Conservation (phyloP, 257 asterid species). For the Euphrasia confusa region DNA sequence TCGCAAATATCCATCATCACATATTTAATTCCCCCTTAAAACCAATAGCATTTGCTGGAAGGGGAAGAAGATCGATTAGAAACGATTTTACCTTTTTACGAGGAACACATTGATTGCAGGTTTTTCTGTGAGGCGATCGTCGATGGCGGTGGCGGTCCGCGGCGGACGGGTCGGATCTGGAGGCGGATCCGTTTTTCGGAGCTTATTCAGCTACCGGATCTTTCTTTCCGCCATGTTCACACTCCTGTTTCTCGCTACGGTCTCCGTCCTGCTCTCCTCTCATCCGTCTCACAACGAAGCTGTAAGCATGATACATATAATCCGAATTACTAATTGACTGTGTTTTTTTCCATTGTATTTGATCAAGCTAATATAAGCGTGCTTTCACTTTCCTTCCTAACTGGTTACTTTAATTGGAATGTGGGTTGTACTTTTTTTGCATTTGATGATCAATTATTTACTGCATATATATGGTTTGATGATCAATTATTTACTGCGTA, state of each 20-base stretch:
- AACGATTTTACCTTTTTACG: not conserved
- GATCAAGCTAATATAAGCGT: conserved; percentile 3
- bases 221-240: conserved; percentile 87
- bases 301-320: conserved; percentile 32
- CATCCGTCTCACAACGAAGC: conserved; percentile 49
- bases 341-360: conserved; percentile 2
- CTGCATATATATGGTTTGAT: not conserved
- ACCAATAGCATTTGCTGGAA: conserved; percentile 16
- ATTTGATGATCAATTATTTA: not conserved
- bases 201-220: conserved; percentile 87
- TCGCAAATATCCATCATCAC: conserved; percentile 15
- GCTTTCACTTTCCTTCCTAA: not conserved
- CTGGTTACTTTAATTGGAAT: conserved; percentile 1
- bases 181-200: conserved; percentile 71
- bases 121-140: conserved; percentile 25
- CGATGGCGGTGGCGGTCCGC: conserved; percentile 90
- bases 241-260: conserved; percentile 77
- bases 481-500: not conserved
- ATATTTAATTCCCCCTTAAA: not conserved
- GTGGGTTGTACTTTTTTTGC: not conserved
- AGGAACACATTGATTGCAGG: conserved; percentile 15
- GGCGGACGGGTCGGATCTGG: conserved; percentile 74
- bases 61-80: conserved; percentile 13
- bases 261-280: conserved; percentile 80
- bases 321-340: conserved; percentile 6